Evolutionary conservation across 306 rosid genomes (phyloP), one percentile per base, ranked within the genome.

Genomic region (Hippophae gyantsensis): DNA sequence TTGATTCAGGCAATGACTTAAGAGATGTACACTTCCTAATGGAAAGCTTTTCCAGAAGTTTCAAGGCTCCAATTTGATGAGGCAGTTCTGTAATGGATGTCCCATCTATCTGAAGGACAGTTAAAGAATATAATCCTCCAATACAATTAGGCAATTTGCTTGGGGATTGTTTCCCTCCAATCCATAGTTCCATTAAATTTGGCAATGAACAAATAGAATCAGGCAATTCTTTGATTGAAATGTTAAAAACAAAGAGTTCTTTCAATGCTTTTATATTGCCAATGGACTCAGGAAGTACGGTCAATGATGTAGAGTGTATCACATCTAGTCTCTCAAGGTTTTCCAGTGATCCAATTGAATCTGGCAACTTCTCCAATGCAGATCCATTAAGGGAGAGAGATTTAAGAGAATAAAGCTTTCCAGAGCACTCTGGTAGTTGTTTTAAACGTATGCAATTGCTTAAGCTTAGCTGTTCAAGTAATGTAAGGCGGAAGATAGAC

Each of bases 271-370:
- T 27, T 41, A 86, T 80, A 14, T 63, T 48, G 5, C 83, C 69
- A 12, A 86, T 10, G 59, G 95, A 70, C 46, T 70, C 75, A 44
- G 84, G 87, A 56, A 83, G 56, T 9, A 13, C 59, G 13, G 79
- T 64, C 74, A 86, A 76, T 44, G 85, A 78, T 32, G 10, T 0
- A 75, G 90, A 86, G 65, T 64, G 4, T 43, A 42, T 47, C 78
- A 81, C 65, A 44, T 73, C 68, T 26, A 86, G 70, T 54, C 14
- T 81, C 82, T 78, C 82, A 62, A 86, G 95, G 69, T 75, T 79
- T 58, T 6, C 57, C 64, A 86, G 69, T 51, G 57, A 48, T 46
- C 86, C 86, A 42, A 86, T n/a, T 6, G 87, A 74, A 26, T 65
- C 59, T 0, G 82, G 86, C 54, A 86, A 57, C 40, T 79, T 79